Evolutionary conservation across 257 asterid genomes (phyloP).

Genomic region (Salvia splendens): DNA sequence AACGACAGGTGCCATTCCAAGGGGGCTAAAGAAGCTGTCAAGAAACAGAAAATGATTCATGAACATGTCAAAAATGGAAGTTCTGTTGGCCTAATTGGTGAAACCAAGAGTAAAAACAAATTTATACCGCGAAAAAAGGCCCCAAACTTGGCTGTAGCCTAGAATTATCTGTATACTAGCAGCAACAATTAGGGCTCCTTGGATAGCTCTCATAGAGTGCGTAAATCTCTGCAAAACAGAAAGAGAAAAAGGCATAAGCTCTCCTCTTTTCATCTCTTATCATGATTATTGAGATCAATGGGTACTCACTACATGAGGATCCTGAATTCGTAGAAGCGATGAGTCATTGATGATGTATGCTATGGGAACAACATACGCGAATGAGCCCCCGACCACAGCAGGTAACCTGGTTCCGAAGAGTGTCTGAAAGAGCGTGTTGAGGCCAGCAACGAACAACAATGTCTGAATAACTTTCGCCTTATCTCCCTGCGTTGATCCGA

Average conservation of each 20-base stretch:
- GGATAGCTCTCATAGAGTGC: conserved; percentile 94
- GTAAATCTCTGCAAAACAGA: conserved; percentile 64
- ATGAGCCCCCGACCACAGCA: conserved; percentile 93
- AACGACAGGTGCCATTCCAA: conserved; percentile 96
- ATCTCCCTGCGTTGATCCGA: conserved; percentile 63
- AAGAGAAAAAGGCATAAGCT: not conserved
- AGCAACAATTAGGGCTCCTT: conserved; percentile 95
- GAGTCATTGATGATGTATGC: conserved; percentile 75
- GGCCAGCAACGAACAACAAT: conserved; percentile 88
- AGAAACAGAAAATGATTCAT: conserved; percentile 22
- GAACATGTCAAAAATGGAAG: conserved; percentile 3
- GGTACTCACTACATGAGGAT: conserved; percentile 67
- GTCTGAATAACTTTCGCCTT: conserved; percentile 91
- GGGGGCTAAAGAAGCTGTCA: conserved; percentile 94
- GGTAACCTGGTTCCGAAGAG: conserved; percentile 96
- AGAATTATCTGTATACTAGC: conserved; percentile 85
- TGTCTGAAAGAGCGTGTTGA: conserved; percentile 93
- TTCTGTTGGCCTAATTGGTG: conserved; percentile 17
- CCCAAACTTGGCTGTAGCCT: conserved; percentile 99
- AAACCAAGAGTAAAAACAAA: conserved; percentile 6
- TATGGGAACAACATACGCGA: conserved; percentile 80
- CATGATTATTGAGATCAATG: not conserved
- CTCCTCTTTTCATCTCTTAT: not conserved
- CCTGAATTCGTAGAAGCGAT: conserved; percentile 62
- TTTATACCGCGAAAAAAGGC: conserved; percentile 87